A percentile compares a stretch with the other conserved stretches of the same genome.
Conservation (phyloP, 2,329 filamentous ascomycete genomes). For the Clarireedia homoeocarpa region DNA sequence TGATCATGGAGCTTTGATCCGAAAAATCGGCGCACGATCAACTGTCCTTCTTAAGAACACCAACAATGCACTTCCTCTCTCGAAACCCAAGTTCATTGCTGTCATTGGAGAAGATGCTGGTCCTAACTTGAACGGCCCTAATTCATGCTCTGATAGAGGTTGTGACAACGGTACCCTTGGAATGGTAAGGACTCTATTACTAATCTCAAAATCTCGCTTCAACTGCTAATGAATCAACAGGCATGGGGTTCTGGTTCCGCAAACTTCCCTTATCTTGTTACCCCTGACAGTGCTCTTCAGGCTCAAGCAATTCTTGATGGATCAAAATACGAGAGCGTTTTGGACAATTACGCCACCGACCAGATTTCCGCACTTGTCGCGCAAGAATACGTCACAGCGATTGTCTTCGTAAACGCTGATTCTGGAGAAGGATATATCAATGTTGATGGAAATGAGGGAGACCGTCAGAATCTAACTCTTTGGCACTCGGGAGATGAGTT, state of each 20-base stretch:
- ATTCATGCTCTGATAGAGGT: constrained; percentile 55
- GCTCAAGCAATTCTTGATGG: constrained; percentile 53
- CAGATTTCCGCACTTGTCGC: constrained; percentile 53
- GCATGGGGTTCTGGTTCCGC: constrained; percentile 71
- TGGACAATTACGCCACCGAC: constrained; percentile 61
- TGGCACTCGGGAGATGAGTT: constrained; percentile 78
- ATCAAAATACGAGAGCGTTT: constrained; percentile 56
- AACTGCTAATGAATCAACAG: not conserved
- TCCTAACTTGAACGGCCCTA: constrained; percentile 43
- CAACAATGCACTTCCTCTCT: constrained; percentile 64
- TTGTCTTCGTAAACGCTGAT: constrained; percentile 87
- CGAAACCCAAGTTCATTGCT: constrained; percentile 65
- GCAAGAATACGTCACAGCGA: constrained; percentile 57
- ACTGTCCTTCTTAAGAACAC: constrained; percentile 86
- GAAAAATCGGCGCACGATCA: constrained; percentile 69
- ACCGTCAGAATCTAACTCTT: constrained; percentile 85
- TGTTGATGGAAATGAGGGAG: constrained; percentile 76
- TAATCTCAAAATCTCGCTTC: not conserved
- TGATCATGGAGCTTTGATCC: constrained; percentile 65
- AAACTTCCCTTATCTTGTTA: constrained; percentile 70
- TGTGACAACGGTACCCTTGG: constrained; percentile 57
- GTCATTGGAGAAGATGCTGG: constrained; percentile 81
- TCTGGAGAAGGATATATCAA: constrained; percentile 81
- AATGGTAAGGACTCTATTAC: constrained; percentile 37
- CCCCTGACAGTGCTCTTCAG: constrained; percentile 65